Evolutionary conservation across 257 asterid species (phyloP).

Genomic region (Solanum neorickii): DNA sequence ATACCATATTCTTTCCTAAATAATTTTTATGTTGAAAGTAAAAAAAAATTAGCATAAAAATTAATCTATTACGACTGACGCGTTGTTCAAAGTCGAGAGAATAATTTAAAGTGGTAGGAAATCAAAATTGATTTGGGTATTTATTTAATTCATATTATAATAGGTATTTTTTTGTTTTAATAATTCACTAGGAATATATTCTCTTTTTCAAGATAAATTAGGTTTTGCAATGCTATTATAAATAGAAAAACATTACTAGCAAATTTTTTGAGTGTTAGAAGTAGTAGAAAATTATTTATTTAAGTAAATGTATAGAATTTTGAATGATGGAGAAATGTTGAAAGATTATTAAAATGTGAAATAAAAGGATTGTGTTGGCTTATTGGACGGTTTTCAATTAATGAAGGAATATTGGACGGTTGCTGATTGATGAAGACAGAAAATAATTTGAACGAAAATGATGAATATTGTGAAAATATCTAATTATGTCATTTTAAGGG

Average conservation of each 20-base stretch:
- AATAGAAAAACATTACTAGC: neutral
- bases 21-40: neutral
- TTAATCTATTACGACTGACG: neutral
- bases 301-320: too few relatives aligned
- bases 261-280: neutral
- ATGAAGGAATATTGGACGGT: neutral
- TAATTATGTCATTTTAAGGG: neutral
- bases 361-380: neutral
- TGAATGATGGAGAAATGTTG: too few relatives aligned
- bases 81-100: neutral
- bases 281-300: neutral
- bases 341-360: too few relatives aligned
- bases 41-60: neutral
- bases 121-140: neutral
- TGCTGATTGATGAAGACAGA: neutral
- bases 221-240: neutral
- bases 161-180: neutral
- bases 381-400: neutral
- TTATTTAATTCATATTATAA: neutral
- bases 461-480: too few relatives aligned
- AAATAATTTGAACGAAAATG: too few relatives aligned
- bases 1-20: fast-evolving
- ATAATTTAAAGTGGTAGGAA: neutral
- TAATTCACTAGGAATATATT: neutral
- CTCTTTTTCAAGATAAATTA: neutral